phyloP scores from a whole-genome alignment of 805 yeast genomes.

The Lachancea meyersii region DNA sequence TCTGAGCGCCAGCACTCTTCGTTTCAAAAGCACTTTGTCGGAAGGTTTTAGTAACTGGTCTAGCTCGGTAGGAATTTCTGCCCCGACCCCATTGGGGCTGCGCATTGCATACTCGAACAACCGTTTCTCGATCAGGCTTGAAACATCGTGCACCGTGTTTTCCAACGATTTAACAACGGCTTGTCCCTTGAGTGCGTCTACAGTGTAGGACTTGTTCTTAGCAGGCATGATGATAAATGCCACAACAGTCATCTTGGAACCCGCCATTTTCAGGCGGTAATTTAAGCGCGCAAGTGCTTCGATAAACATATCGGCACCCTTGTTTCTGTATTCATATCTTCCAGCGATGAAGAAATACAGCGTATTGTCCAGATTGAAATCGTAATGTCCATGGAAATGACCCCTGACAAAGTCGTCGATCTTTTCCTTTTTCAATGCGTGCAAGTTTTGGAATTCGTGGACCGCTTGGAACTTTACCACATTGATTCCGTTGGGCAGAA shows the following conservation, averaged over 20 bases:
- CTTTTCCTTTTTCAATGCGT: constrained; percentile 83
- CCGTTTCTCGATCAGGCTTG: constrained; percentile 76
- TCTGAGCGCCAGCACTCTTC: constrained; percentile 89
- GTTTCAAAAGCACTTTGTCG: constrained; percentile 81
- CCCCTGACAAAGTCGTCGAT: constrained; percentile 94
- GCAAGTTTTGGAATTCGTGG: constrained; percentile 95
- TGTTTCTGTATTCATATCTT: constrained; percentile 91
- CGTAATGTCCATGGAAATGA: constrained; percentile 94
- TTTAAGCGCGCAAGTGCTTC: constrained; percentile 90
- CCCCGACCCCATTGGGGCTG: constrained; percentile 43
- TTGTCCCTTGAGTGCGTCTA: constrained; percentile 92
- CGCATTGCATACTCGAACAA: constrained; percentile 87
- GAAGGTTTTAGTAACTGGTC: constrained; percentile 80
- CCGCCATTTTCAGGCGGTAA: constrained; percentile 72
- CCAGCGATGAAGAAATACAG: constrained; percentile 95
- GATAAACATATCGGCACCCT: constrained; percentile 92
- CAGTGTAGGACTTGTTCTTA: constrained; percentile 85
- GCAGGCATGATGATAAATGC: constrained; percentile 99
- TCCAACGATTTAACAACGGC: constrained; percentile 92
- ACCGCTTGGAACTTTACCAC: constrained; percentile 95
- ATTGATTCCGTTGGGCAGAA: constrained; percentile 91
- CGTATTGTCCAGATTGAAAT: constrained; percentile 90
- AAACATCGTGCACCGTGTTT: constrained; percentile 81
- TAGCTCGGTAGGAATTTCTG: constrained; percentile 67
- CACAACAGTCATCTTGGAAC: constrained; percentile 86